Base-by-base conservation (phyloP, 2,329 filamentous ascomycete species). In the Stagonosporopsis tanaceti region DNA sequence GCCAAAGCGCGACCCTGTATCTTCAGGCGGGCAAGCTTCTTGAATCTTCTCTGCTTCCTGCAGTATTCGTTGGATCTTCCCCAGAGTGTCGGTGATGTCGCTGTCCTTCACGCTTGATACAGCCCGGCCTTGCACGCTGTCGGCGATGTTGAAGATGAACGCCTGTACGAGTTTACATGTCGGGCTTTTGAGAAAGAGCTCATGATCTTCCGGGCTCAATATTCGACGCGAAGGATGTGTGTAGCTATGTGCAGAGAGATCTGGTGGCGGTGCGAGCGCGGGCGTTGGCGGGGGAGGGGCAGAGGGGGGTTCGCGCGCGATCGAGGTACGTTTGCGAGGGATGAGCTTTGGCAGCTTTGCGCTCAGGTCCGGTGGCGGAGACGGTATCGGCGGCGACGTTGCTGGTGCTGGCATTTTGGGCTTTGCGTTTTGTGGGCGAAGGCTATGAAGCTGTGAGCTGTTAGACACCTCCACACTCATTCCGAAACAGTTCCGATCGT, bases 1-100 rank as follows among this genome's bases (percentile, higher is more conserved):
- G 44, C 95, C 96, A 75, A 99, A 99, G 25, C 95, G 86, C 8
- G 93, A 97, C 42, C 93, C 93, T 44, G 93, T 91, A 62, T 98
- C 93, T 65, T 94, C 84, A 0, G 95, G 89, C 0, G 95, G 95
- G 50, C 89, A 88, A 48, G 84, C 79, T 14, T 82, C 79, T 5
- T 96, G 83, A 1, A 94, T 81, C 5, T 80, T 76, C 50, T 92
- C 87, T 8, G 90, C 86, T 51, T 88, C 84, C 32, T 89, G 84
- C 11, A 99, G 82, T 20, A 97, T 86, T 15, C 76, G 71, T 37
- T 96, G 76, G 30, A 98, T 85, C 14, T 84, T 82, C 57, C 80
- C 80, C 51, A 96, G 80, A 3, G 83, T 76, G 15, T 82, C 79
- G 62, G 89, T 87, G n/a, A 87, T 76, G 40, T 85, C 81, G n/a